Evolutionary conservation across 2,329 filamentous ascomycete genomes (phyloP).

Genomic region (Keithomyces neogunnii): DNA sequence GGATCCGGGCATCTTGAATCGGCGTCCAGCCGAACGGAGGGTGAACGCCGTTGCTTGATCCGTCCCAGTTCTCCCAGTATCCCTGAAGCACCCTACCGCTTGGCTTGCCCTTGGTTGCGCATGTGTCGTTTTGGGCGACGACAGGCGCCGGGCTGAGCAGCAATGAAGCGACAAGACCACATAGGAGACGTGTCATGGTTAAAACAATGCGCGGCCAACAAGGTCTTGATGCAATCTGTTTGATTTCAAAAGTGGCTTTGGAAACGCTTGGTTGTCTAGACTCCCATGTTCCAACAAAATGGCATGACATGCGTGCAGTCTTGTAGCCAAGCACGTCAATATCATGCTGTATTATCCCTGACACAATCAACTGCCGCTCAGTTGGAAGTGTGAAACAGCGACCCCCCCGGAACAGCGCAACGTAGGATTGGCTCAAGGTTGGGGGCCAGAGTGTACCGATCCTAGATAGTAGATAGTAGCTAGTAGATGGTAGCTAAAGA

Average conservation of each 20-base stretch:
- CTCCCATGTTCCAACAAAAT: too few species aligned
- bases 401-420: not conserved
- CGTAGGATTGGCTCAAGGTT: not conserved
- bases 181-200: not conserved
- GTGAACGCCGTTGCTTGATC: constrained; percentile 22
- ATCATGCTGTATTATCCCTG: too few species aligned
- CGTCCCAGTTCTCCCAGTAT: constrained; percentile 30
- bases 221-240: too few species aligned
- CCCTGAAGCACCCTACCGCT: constrained; percentile 24
- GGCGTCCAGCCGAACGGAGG: constrained; percentile 24
- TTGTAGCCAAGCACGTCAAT: too few species aligned
- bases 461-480: not conserved
- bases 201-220: not conserved
- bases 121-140: constrained; percentile 14
- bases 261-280: too few species aligned
- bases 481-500: not conserved
- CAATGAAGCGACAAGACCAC: not conserved
- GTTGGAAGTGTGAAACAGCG: too few species aligned
- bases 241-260: too few species aligned
- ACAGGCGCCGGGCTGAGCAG: constrained; percentile 4
- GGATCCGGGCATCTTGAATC: constrained; percentile 20
- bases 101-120: constrained; percentile 23
- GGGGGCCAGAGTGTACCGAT: not conserved
- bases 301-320: too few species aligned
- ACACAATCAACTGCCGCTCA: too few species aligned